Evolutionary conservation across 352 stramenopile genomes (phyloP), one percentile per base, ranked within the genome.

Genomic region (Pythium sukuiense): DNA sequence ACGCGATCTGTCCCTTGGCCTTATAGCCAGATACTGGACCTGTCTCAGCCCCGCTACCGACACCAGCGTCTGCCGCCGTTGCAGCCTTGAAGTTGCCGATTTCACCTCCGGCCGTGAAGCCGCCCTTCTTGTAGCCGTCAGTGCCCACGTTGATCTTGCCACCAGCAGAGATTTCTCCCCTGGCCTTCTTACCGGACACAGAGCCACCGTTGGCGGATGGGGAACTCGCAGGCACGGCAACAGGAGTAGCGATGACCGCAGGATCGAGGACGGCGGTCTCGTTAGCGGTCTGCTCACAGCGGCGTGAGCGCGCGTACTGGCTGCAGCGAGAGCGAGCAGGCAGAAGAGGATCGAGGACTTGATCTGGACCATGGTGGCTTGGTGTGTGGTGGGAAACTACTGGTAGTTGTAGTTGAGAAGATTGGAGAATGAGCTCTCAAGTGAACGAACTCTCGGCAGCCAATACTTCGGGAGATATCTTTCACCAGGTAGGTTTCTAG

Each of bases 261-360:
- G 32, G 32, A 9, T 37, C 32, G 32, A 37, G 12, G 18, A 18
- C 41, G 13, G 0, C 26, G 14, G 41, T 49, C 12, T 26, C 18
- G 8, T 24, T 49, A 18, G 13, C 18, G 18, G 41, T 26, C 14
- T 24, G 41, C 41, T n/a, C n/a, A n/a, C n/a, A n/a, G n/a, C n/a
- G n/a, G n/a, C n/a, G n/a, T n/a, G n/a, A n/a, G n/a, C n/a, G n/a
- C n/a, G n/a, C 18, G 37, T 45, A 12, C 37, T 45, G 37, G 26
- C 41, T 8, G 41, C 41, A 49, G 41, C 41, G 16, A 49, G 41
- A 24, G 41, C 8, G 41, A 49, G 16, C 12, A 49, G 4, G 41
- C 41, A 49, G 41, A 49, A 26, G 41, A 49, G 41, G 41, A 49
- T 26, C 12, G 41, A 27, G 41, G 41, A 49, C 41, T 49, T 49